A percentile compares a stretch with the other conserved stretches of the same genome.
phyloP scores from a whole-genome alignment of 2,329 filamentous ascomycete species.

The Ambrosiella beaveri region DNA sequence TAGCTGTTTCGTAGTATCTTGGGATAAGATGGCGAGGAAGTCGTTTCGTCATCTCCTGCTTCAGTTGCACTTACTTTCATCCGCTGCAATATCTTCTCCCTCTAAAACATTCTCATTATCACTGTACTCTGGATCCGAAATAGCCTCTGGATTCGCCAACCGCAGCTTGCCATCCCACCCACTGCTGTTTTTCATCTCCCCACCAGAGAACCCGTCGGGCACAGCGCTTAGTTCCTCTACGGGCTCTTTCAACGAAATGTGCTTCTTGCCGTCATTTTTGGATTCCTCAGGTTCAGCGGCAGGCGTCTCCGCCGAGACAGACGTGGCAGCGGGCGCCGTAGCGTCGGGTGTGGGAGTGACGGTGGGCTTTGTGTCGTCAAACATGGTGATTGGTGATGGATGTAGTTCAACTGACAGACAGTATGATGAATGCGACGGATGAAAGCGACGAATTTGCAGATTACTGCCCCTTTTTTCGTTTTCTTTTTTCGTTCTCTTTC shows the following conservation, averaged over 20 bases:
- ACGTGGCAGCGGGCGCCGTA: not conserved
- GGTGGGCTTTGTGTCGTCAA: not conserved
- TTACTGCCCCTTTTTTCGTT: too few relatives aligned
- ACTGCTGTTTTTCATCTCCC: slow-evolving; percentile 39
- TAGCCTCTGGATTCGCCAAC: slow-evolving; percentile 60
- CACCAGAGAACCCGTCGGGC: slow-evolving; percentile 23
- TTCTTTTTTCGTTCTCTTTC: too few relatives aligned
- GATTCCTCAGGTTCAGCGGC: slow-evolving; percentile 3
- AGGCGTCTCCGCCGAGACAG: not conserved
- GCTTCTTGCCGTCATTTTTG: slow-evolving; percentile 15
- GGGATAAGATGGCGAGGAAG: too few relatives aligned
- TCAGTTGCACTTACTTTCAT: slow-evolving; percentile 45
- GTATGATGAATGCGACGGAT: not conserved
- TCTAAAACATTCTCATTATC: slow-evolving; percentile 50
- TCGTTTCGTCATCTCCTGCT: too few relatives aligned
- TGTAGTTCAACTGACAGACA: not conserved
- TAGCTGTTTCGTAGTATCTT: not conserved
- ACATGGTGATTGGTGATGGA: not conserved
- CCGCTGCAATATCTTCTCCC: slow-evolving; percentile 60
- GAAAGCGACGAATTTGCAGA: too few relatives aligned
- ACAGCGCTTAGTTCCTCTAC: slow-evolving; percentile 5
- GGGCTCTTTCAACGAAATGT: slow-evolving; percentile 33
- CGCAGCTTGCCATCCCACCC: slow-evolving; percentile 77
- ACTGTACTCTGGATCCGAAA: slow-evolving; percentile 74
- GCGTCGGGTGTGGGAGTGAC: not conserved